Base-by-base conservation (phyloP, 139 green algal genomes). In the Raphidocelis subcapitata region DNA sequence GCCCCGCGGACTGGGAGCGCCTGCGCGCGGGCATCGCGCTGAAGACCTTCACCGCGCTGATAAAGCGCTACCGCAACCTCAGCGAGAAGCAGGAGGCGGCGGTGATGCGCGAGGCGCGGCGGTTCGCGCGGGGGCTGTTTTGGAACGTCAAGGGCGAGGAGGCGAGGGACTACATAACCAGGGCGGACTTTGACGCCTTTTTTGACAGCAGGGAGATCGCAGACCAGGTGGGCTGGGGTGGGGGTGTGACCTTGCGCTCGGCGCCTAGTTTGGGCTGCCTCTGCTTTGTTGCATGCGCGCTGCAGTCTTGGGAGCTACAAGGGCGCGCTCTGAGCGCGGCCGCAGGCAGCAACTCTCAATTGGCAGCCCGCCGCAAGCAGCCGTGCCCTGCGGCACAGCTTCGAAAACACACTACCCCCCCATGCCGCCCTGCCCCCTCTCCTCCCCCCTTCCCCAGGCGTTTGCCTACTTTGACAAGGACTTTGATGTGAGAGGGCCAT, bases 391-490 rank as follows among this genome's bases (percentile, higher is more conserved):
- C 23, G 54, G 54, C 54, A 61, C 54, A n/a, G 54, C 23, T n/a
- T 20, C 15, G 28, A 61, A 14, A 8, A 35, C 26, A 44, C 23
- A 16, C 8, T 32, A 44, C 10, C 41, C 3, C 5, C 37, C 35
- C 26, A 0, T 28, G 41, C 5, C 5, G 20, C 63, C 24, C 18
- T 41, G 2, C 63, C 36, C 5, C 21, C 1, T n/a, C n/a, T n/a
- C n/a, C n/a, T n/a, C n/a, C n/a, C n/a, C n/a, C n/a, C n/a, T n/a
- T 12, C 16, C 20, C 2, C 62, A 69, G 37, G 82, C 77, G 1
- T 84, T 84, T 41, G 35, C 62, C 0, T 76, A 66, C 36, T 87
- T 87, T 69, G 77, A 84, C 44, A 52, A 64, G 47, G 46, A 81
- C 36, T 4, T 29, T 0, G 59, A 65, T n/a, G n/a, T n/a, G n/a